A percentile compares a stretch with the other conserved stretches of the same genome.
These are phyloP conservation scores for Candida yuanshanica DNA, from an alignment of 805 yeast genomes.

Conservation along the genomic window DNA sequence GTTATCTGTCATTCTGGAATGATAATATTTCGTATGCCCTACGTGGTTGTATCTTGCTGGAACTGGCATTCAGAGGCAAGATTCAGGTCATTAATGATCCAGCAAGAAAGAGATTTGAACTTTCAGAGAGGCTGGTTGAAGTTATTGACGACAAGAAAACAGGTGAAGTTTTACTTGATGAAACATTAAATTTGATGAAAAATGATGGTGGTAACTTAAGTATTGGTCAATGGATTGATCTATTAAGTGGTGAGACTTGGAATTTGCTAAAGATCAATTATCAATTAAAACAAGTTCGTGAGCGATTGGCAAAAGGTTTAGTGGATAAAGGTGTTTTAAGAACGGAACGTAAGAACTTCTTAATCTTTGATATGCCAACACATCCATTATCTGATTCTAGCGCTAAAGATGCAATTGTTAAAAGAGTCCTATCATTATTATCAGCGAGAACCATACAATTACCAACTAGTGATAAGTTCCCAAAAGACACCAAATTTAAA, in stretches of 20 bases:
- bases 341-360: constrained; percentile 92
- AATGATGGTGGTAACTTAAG: constrained; percentile 71
- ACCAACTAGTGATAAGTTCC: constrained; percentile 57
- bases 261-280: constrained; percentile 89
- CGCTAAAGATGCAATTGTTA: constrained; percentile 75
- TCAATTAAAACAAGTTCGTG: constrained; percentile 96
- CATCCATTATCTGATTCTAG: constrained; percentile 89
- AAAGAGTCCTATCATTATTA: constrained; percentile 64
- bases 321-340: constrained; percentile 96
- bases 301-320: constrained; percentile 90
- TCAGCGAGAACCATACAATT: constrained; percentile 65
- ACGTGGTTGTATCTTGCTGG: constrained; percentile 89
- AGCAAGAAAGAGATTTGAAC: constrained; percentile 80
- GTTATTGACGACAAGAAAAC: constrained; percentile 82
- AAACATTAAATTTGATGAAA: constrained; percentile 86
- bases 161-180: constrained; percentile 93
- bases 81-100: constrained; percentile 89
- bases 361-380: constrained; percentile 96
- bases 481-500: constrained; percentile 60
- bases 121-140: constrained; percentile 82
- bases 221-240: constrained; percentile 89
- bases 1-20: constrained; percentile 95
- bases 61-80: constrained; percentile 85
- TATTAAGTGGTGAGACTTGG: constrained; percentile 96
- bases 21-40: constrained; percentile 95